Base-by-base conservation (phyloP, 352 stramenopile species). In the Phytopythium boreale region DNA sequence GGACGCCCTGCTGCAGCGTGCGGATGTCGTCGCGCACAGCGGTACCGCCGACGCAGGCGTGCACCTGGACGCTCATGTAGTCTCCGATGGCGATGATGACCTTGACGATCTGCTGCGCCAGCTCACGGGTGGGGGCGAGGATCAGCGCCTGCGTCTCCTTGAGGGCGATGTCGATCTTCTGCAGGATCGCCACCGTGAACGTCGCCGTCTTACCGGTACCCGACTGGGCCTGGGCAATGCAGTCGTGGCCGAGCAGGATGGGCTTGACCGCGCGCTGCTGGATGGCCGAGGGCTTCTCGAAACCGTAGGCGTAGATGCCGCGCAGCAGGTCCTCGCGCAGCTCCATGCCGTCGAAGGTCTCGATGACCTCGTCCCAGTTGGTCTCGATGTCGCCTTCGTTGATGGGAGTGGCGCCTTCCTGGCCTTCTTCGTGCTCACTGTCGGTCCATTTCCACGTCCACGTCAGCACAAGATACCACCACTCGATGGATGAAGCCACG, bases 221-320 rank as follows among this genome's bases (percentile, higher is more conserved):
- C 37, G 97, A 99, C 84, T 99, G 97, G 39, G 97, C 97, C 82
- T 99, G 97, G 34, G 97, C 97, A 73, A 99, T 99, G 68, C 98
- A 96, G 77, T 99, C 97, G 67, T 97, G 87, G 69, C 97, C 97
- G 61, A 98, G 70, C 29, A 99, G 90, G 59, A 98, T 98, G 49
- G 98, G 98, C 84, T 98, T 98, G 59, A 99, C 97, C n/a, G 91
- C 90, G 62, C 97, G 88, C 82, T 99, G 97, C 84, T 99, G 98
- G 82, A 99, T 99, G 55, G 98, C 97, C 67, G 97, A 99, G 41
- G 98, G 98, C 84, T 99, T 99, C 80, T 99, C 98, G 74, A 99
- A 99, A 97, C 98, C 98, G 82, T 99, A 99, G 19, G 97, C 96
- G 82, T 99, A 99, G 75, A 99, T 99, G 62, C 98, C 98, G 68